Percentiles rank a stretch among this genome's conserved stretches.
phyloP scores from a whole-genome alignment of 768 basidiomycete species.

The Kwoniella mangroviensis region DNA sequence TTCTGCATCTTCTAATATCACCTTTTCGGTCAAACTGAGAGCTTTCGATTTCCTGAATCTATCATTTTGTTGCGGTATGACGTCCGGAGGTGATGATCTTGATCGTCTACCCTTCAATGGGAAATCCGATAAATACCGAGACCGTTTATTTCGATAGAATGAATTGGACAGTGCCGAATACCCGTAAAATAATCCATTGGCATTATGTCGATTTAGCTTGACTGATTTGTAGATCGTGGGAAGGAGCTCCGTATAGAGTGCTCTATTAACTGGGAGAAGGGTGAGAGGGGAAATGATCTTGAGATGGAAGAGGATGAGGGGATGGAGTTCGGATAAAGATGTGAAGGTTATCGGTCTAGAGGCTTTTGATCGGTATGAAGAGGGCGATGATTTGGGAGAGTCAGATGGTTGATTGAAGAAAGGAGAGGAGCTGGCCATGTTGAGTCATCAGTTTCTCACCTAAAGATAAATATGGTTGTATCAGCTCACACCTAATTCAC shows the following conservation, averaged over 20 bases:
- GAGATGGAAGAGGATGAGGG: constrained; percentile 13
- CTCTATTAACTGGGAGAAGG: not conserved
- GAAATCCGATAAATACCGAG: not conserved
- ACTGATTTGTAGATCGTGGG: not conserved
- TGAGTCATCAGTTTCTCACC: too few relatives aligned
- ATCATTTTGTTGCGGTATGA: not conserved
- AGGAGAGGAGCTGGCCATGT: too few relatives aligned
- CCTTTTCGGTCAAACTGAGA: not conserved
- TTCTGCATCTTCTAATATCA: constrained; percentile 12
- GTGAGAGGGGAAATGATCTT: not conserved
- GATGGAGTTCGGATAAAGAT: constrained; percentile 7
- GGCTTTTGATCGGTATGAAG: not conserved
- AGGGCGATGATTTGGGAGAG: not conserved
- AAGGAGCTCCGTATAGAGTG: not conserved
- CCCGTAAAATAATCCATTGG: not conserved
- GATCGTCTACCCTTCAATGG: not conserved
- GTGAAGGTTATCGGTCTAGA: not conserved
- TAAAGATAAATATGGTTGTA: too few relatives aligned
- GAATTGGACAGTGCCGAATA: not conserved
- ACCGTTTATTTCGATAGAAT: not conserved
- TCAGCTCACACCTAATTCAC: too few relatives aligned
- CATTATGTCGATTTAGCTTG: not conserved
- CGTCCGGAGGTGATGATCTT: constrained; percentile 11
- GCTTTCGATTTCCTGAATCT: constrained; percentile 2
- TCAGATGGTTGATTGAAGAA: too few relatives aligned